Conservation (phyloP, 2,329 filamentous ascomycete genomes). For the Monosporascus sp. region DNA sequence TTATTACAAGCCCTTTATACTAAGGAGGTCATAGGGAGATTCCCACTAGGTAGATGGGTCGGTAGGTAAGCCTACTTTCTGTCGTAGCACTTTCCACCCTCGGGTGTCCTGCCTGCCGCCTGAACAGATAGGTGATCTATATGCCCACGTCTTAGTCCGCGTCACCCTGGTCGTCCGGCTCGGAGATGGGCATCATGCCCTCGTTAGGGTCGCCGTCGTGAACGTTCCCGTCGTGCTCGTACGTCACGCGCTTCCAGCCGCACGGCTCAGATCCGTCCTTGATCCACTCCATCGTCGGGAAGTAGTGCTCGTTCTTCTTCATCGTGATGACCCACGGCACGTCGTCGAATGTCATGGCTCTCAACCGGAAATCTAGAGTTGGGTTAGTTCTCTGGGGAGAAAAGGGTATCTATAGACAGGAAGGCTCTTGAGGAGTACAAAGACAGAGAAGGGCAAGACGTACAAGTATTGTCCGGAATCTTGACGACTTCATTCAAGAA, state of each 20-base stretch:
- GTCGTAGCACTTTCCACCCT: no score
- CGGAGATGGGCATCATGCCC: slow-evolving; percentile 35
- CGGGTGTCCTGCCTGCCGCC: no score
- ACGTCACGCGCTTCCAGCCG: slow-evolving; percentile 60
- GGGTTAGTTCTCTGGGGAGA: slow-evolving; percentile 13
- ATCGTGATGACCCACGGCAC: slow-evolving; percentile 99
- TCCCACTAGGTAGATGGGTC: no score
- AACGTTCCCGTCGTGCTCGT: slow-evolving; percentile 47
- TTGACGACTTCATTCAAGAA: slow-evolving; percentile 79
- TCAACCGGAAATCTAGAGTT: slow-evolving; percentile 77
- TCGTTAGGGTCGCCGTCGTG: slow-evolving; percentile 51
- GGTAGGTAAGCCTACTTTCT: no score
- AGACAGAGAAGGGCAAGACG: slow-evolving; percentile 20
- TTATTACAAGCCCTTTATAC: no score
- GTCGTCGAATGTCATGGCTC: slow-evolving; percentile 97
- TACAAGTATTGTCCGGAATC: slow-evolving; percentile 92
- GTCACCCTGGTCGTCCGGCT: slow-evolving; percentile 34
- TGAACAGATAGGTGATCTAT: neutral
- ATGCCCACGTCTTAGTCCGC: slow-evolving; percentile 30
- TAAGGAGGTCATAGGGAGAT: no score
- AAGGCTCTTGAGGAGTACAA: neutral
- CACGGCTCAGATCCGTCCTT: slow-evolving; percentile 55
- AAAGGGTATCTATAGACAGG: slow-evolving; percentile 7
- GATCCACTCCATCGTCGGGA: slow-evolving; percentile 65
- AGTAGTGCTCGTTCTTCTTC: slow-evolving; percentile 99